These are phyloP conservation scores for Thielaviopsis populi DNA, from an alignment of 2,329 filamentous ascomycete species.

Conservation along the genomic window DNA sequence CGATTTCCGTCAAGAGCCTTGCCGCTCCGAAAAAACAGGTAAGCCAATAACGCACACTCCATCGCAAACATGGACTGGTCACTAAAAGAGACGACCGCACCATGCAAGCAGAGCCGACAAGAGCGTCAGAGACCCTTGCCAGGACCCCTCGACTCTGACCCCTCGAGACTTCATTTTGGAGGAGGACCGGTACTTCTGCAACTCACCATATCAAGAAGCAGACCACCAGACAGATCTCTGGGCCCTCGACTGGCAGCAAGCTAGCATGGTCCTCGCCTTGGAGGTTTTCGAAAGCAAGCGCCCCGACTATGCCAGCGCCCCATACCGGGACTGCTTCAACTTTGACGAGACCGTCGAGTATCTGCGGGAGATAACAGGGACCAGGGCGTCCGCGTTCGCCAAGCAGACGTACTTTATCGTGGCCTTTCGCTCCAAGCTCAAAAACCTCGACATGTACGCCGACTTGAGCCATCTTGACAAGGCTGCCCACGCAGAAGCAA, in stretches of 20 bases:
- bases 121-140: neutral
- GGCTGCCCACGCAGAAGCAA: slow-evolving; percentile 66
- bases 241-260: slow-evolving; percentile 48
- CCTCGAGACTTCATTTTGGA: slow-evolving; percentile 10
- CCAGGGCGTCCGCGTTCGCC: slow-evolving; percentile 40
- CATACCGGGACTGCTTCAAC: slow-evolving; percentile 64
- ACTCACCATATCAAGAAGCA: slow-evolving; percentile 60
- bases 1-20: neutral
- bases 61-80: neutral
- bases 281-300: slow-evolving; percentile 46
- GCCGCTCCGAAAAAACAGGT: neutral
- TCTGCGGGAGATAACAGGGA: slow-evolving; percentile 29
- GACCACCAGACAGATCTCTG: slow-evolving; percentile 60
- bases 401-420: slow-evolving; percentile 65
- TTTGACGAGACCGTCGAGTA: slow-evolving; percentile 49
- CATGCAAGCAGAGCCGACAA: neutral
- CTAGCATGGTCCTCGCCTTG: slow-evolving; percentile 57
- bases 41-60: neutral
- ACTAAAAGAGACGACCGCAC: neutral
- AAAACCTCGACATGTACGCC: slow-evolving; percentile 48
- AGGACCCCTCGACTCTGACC: neutral
- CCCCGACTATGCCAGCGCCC: slow-evolving; percentile 59
- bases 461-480: slow-evolving; percentile 61
- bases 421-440: slow-evolving; percentile 63
- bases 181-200: slow-evolving; percentile 34